Conservation (phyloP, 1,284 basidiomycete genomes). For the Trametes versicolor region DNA sequence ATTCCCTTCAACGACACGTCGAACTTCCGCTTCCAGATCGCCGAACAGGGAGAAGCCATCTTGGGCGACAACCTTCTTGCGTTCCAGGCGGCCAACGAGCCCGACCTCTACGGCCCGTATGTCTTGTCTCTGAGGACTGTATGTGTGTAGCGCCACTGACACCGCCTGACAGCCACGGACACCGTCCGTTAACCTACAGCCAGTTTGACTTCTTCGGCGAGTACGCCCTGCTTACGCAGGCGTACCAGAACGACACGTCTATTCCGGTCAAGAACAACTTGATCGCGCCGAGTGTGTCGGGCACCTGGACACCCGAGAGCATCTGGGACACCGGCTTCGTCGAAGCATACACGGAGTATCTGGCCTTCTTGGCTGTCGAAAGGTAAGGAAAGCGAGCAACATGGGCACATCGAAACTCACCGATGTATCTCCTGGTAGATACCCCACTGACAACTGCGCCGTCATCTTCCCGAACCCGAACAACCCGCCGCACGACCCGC, state of each 20-base stretch:
- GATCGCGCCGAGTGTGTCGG: conserved; percentile 58
- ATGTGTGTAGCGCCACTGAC: conserved; percentile 25
- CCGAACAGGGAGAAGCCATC: conserved; percentile 56
- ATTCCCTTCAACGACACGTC: conserved; percentile 62
- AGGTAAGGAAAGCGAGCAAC: conserved; percentile 47
- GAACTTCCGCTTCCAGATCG: conserved; percentile 64
- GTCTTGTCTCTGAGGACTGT: not conserved
- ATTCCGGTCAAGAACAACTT: conserved; percentile 58
- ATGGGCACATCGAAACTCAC: not conserved
- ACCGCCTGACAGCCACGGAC: conserved; percentile 40
- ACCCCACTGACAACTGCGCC: conserved; percentile 56
- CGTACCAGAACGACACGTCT: conserved; percentile 52
- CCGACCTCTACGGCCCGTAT: conserved; percentile 63
- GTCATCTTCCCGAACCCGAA: conserved; percentile 44
- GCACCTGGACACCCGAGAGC: conserved; percentile 47
- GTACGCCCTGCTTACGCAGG: conserved; percentile 53
- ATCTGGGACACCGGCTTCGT: conserved; percentile 61
- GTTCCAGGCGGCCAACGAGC: conserved; percentile 75
- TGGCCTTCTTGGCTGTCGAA: conserved; percentile 58
- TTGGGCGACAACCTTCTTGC: conserved; percentile 69
- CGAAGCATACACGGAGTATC: conserved; percentile 48
- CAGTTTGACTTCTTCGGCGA: conserved; percentile 61
- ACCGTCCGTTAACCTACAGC: conserved; percentile 51
- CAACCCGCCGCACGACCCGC: conserved; percentile 50
- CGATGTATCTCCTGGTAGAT: conserved; percentile 43